phyloP scores from a whole-genome alignment of 1,284 basidiomycete genomes.

The Salmacisia buchloeana region DNA sequence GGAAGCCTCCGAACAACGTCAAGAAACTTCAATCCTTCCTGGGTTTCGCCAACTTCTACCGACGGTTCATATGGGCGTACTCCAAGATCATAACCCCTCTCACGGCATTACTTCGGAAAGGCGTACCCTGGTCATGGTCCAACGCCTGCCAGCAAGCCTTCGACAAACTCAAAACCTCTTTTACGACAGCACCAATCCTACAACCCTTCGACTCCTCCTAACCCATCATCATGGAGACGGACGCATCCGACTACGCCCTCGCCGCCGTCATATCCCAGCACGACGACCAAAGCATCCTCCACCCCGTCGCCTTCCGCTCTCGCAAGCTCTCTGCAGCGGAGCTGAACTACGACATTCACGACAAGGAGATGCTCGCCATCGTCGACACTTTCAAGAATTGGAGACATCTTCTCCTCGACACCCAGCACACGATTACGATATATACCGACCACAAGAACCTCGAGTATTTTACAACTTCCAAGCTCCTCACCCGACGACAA shows the following conservation, averaged over 20 bases:
- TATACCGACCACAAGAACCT: constrained; percentile 14
- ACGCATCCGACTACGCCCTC: constrained; percentile 46
- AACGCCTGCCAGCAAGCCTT: constrained; percentile 45
- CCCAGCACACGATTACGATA: neutral
- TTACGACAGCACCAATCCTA: constrained; percentile 50
- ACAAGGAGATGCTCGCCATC: constrained; percentile 18
- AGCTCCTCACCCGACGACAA: neutral
- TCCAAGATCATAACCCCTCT: constrained; percentile 51
- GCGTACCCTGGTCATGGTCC: constrained; percentile 24
- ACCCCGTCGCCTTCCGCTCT: constrained; percentile 7
- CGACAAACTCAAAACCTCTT: constrained; percentile 50
- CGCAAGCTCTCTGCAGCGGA: constrained; percentile 22
- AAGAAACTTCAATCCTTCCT: constrained; percentile 40
- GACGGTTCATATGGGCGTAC: constrained; percentile 53
- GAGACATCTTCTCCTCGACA: constrained; percentile 9
- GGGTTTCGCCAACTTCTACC: constrained; percentile 54
- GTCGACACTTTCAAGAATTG: constrained; percentile 5
- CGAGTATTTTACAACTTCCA: constrained; percentile 6
- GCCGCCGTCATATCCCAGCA: constrained; percentile 38
- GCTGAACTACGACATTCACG: constrained; percentile 17
- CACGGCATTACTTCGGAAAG: constrained; percentile 16
- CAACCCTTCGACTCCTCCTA: constrained; percentile 49
- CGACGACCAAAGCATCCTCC: neutral
- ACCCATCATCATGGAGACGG: constrained; percentile 42
- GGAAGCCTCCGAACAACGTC: constrained; percentile 51